Evolutionary conservation across 176 grass and related monocot species (phyloP), one percentile per base, ranked within the genome.

Genomic region (Paspalum vaginatum): DNA sequence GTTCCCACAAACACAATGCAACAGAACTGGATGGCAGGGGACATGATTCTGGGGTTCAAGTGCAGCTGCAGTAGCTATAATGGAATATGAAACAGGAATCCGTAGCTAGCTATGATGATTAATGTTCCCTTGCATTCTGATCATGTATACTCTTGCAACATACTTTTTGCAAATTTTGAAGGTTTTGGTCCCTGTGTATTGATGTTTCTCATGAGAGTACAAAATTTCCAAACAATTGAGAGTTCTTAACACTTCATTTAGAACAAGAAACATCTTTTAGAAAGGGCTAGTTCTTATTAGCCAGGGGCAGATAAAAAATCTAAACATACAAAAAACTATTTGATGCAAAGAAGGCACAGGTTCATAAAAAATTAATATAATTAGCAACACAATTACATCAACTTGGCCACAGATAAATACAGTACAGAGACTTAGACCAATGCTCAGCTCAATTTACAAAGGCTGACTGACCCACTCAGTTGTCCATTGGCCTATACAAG

Each of bases 11-110:
- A 65, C 78, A 81, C 46, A 48, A 86, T 92, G 83, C 85, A 89
- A 2, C 82, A 89, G 68, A 93, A 97, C 81, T 97, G 87, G 76
- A 88, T 61, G 0, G 87, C 91, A 76, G 84, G 91, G 41, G 79
- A 48, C 56, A 75, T 74, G 85, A 97, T 86, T 97, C 87, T 68
- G 91, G 84, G 60, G 63, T 88, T 48, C 91, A 88, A 92, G 85
- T 88, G 48, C 54, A 88, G 77, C 41, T 87, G 24, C 15, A 76
- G 79, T 63, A 85, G 55, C 55, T 76, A 50, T 41, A 70, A n/a
- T 55, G 4, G 50, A 53, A 16, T 26, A 81, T 9, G 25, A 54
- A 81, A 70, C 10, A 41, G 40, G 40, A 74, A 18, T 38, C 22
- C 70, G 42, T 47, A 88, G 26, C 64, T 65, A 75, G 38, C 79